These are phyloP conservation scores for Asterionellopsis glacialis DNA, from an alignment of 108 stramenopile genomes.

Conservation along the genomic window DNA sequence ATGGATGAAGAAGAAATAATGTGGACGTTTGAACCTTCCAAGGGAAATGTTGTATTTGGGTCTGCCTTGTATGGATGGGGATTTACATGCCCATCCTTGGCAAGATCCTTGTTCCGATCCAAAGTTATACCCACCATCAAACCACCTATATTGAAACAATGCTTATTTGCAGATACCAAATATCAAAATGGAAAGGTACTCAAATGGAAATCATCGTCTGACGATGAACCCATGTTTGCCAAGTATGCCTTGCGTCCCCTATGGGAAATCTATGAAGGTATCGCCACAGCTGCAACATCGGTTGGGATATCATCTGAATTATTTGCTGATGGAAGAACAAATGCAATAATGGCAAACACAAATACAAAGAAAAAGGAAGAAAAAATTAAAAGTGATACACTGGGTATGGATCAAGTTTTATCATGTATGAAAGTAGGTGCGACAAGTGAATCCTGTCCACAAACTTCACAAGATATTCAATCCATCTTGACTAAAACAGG, in stretches of 20 bases:
- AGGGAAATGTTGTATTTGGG: constrained; percentile 95
- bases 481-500: constrained; percentile 54
- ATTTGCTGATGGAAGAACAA: constrained; percentile 39
- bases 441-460: constrained; percentile 16
- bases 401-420: constrained; percentile 72
- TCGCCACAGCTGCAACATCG: constrained; percentile 47
- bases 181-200: constrained; percentile 61
- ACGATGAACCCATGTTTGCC: constrained; percentile 72
- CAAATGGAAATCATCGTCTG: constrained; percentile 59
- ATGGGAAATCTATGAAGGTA: constrained; percentile 79
- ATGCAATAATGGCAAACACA: constrained; percentile 1
- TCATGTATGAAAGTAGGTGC: constrained; percentile 42
- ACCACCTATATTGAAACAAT: constrained; percentile 64
- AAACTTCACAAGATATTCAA: constrained; percentile 37
- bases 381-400: constrained; percentile 60
- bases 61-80: constrained; percentile 95
- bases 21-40: constrained; percentile 92
- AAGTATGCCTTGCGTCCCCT: constrained; percentile 63
- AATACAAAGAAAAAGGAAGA: constrained; percentile 11
- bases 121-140: constrained; percentile 58
- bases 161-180: constrained; percentile 76
- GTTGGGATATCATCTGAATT: constrained; percentile 41
- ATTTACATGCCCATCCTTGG: constrained; percentile 76
- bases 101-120: constrained; percentile 69
- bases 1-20: constrained; percentile 31